Evolutionary conservation across 2,329 filamentous ascomycete genomes (phyloP).

Genomic region (Colletotrichum truncatum): DNA sequence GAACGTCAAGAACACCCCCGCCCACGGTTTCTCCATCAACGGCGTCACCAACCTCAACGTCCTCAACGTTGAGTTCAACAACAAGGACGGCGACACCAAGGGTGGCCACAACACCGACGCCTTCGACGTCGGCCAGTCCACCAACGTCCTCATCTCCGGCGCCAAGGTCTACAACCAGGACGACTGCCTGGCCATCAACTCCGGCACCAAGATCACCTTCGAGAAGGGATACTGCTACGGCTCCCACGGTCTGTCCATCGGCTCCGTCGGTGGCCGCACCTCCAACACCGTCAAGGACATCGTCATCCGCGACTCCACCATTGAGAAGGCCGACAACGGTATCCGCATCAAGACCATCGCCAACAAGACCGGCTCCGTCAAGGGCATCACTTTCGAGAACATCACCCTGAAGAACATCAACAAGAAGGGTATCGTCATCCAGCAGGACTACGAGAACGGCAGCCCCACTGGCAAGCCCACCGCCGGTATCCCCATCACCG

Average conservation of each 20-base stretch:
- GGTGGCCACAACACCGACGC: conserved; percentile 66
- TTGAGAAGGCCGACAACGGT: conserved; percentile 63
- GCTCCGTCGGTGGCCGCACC: conserved; percentile 54
- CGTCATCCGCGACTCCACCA: conserved; percentile 56
- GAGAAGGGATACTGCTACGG: conserved; percentile 53
- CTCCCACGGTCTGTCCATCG: conserved; percentile 54
- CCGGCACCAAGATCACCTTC: conserved; percentile 57
- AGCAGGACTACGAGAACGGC: conserved; percentile 59
- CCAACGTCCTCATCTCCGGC: conserved; percentile 59
- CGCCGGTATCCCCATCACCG: conserved; percentile 61
- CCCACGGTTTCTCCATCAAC: conserved; percentile 52
- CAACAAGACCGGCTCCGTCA: conserved; percentile 52
- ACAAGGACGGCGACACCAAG: conserved; percentile 45
- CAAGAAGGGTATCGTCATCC: conserved; percentile 50
- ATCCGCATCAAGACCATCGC: conserved; percentile 60
- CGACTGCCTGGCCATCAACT: conserved; percentile 68
- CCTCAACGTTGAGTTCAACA: conserved; percentile 48
- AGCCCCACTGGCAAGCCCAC: conserved; percentile 53
- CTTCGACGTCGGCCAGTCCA: conserved; percentile 63
- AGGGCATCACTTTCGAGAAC: conserved; percentile 52
- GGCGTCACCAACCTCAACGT: conserved; percentile 48
- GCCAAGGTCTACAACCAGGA: conserved; percentile 69
- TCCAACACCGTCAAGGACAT: conserved; percentile 64
- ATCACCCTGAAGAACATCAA: conserved; percentile 52
- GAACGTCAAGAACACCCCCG: conserved; percentile 52